Base-by-base conservation (phyloP, 768 basidiomycete genomes). In the Solioccasus polychromus region DNA sequence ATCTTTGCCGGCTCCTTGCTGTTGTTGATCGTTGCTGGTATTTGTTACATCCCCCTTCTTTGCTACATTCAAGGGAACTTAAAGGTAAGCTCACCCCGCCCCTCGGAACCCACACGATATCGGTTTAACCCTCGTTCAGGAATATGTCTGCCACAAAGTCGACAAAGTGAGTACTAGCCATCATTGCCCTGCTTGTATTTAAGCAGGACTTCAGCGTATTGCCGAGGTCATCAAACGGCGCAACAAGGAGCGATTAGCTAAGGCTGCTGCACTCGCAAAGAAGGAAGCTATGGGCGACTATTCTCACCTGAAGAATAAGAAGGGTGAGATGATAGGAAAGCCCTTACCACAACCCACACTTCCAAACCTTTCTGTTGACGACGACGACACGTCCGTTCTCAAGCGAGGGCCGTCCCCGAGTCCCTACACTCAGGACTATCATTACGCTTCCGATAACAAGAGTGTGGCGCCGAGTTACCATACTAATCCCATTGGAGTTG, bases 81-180 rank as follows among this genome's bases (percentile, higher is more conserved):
- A 42, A 99, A 99, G 85, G 89, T 85, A 51, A 47, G 69, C 8
- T 26, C 3, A 26, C 1, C 14, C 51, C 25, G 28, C 34, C 10
- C 18, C 35, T 17, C 6, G 26, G 37, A 43, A 20, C 8, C 1
- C 15, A 36, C 18, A 8, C n/a, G n/a, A 39, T 31, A n/a, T 40
- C 37, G 36, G 25, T 40, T n/a, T 48, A 32, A 50, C 35, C 20
- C 35, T 11, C 34, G 18, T 35, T 12, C 52, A 91, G 85, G 95
- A 99, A 76, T 97, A 96, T 70, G 91, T 90, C 67, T 97, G 94
- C 64, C 92, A 98, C 74, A 96, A 97, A 68, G 92, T 97, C 39
- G 95, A 99, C 73, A 97, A 97, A 81, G 89, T 91, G 61, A 45
- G 59, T 50, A 24, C 47, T 42, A 5, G 14, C 22, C 10, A n/a